Conservation (phyloP, 148 eudicot species). For the Pouteria glomerata region DNA sequence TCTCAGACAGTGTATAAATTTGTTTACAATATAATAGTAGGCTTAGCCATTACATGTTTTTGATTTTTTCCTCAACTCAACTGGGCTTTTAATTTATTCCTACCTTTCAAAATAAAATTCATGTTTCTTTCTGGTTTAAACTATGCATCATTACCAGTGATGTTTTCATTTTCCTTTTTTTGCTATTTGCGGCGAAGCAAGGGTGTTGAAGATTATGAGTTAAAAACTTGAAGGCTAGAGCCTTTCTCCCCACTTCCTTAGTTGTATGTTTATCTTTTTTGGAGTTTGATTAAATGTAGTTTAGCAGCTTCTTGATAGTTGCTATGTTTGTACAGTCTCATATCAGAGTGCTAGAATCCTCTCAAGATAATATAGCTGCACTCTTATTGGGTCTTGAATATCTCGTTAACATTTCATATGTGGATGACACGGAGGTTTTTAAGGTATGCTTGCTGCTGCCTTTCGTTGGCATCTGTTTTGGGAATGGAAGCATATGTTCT, state of each 20-base stretch:
- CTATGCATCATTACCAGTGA: background rate
- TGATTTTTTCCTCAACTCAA: background rate
- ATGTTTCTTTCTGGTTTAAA: background rate
- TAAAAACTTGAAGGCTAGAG: background rate
- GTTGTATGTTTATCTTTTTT: background rate
- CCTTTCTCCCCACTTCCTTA: background rate
- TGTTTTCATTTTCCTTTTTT: background rate
- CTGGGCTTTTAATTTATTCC: background rate
- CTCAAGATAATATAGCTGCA: constrained; percentile 66
- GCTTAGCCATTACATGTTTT: background rate
- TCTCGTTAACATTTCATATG: constrained; percentile 84
- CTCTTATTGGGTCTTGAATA: constrained; percentile 85
- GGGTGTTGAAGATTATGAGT: background rate
- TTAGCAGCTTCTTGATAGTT: background rate
- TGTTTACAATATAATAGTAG: background rate
- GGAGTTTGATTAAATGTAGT: background rate
- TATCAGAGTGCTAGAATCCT: constrained; percentile 76
- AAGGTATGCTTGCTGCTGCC: constrained; percentile 43
- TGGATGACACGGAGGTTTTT: constrained; percentile 97
- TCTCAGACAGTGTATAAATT: background rate
- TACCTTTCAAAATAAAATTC: too few relatives aligned
- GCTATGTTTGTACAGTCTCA: constrained; percentile 56
- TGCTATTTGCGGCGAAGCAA: background rate
- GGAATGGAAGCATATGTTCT: background rate
- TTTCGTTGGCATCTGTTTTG: background rate